Percentiles rank a stretch among this genome's conserved stretches.
These are phyloP conservation scores for Agarophyton chilense DNA, from an alignment of 23 red algal species.

Conservation along the genomic window DNA sequence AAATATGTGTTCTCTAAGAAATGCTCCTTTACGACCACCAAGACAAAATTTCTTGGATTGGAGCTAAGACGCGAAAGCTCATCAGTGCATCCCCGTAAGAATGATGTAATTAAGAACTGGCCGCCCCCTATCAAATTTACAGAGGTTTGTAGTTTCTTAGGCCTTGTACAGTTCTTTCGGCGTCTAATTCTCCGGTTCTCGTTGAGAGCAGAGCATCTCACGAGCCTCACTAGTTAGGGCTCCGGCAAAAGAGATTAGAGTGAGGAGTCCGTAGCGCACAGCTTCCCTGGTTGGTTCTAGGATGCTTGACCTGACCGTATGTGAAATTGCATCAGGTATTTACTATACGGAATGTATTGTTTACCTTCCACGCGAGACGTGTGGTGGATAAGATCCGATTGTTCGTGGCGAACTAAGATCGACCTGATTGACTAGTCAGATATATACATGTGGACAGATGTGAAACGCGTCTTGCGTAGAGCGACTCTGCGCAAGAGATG, in stretches of 20 bases:
- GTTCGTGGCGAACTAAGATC: no score
- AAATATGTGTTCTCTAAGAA: conserved; percentile 24
- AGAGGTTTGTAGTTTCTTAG: background rate
- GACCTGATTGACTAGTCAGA: no score
- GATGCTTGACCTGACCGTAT: no score
- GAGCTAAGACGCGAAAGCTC: background rate
- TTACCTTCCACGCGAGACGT: no score
- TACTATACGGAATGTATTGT: no score
- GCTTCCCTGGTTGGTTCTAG: background rate
- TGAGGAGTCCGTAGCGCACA: background rate
- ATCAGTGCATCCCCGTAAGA: background rate
- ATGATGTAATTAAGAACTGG: conserved; percentile 11
- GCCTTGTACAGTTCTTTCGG: background rate
- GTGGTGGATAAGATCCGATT: no score
- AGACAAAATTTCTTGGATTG: conserved; percentile 37
- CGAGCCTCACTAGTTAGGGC: background rate
- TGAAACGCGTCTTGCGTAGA: no score
- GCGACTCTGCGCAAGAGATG: no score
- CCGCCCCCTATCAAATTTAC: background rate
- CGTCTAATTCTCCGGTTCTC: conserved; percentile 4
- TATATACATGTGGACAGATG: no score
- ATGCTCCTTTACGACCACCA: background rate
- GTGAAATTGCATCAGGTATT: no score
- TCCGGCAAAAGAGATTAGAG: background rate
- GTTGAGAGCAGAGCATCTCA: background rate